Evolutionary conservation across 192 early-diverging fungal species (phyloP).

Genomic region (Rhizophagus sp.): DNA sequence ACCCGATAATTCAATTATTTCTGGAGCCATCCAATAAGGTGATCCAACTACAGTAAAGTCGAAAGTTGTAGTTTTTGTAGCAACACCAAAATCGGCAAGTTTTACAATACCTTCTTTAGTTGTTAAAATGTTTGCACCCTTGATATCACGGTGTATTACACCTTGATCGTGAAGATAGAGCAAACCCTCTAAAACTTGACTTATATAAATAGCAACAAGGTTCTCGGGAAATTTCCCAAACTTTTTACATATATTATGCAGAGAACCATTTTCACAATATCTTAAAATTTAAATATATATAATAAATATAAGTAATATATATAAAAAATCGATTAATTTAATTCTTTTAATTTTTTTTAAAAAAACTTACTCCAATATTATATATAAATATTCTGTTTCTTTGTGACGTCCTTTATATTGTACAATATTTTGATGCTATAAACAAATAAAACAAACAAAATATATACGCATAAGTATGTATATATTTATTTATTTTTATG

Average conservation of each 20-base stretch:
- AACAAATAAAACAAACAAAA: neutral
- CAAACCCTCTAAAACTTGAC: constrained; percentile 86
- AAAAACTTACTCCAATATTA: constrained; percentile 81
- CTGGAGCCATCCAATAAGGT: constrained; percentile 81
- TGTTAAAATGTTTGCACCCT: constrained; percentile 77
- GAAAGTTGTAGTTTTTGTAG: constrained; percentile 56
- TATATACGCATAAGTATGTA: neutral
- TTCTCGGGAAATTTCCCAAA: constrained; percentile 75
- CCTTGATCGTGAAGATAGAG: constrained; percentile 83
- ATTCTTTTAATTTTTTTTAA: neutral
- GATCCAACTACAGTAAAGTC: constrained; percentile 61
- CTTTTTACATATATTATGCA: constrained; percentile 69
- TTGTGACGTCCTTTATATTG: constrained; percentile 77
- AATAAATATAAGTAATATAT: neutral
- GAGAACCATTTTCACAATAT: constrained; percentile 73
- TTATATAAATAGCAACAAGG: constrained; percentile 70
- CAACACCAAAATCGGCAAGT: constrained; percentile 79
- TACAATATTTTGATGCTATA: constrained; percentile 64
- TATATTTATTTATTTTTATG: neutral
- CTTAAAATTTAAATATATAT: constrained; percentile 31
- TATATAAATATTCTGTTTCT: constrained; percentile 69
- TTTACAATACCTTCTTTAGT: constrained; percentile 73
- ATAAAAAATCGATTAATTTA: neutral
- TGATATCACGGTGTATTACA: constrained; percentile 92
- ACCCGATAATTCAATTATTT: constrained; percentile 67